Percentiles rank a stretch among this genome's conserved stretches.
phyloP scores from a whole-genome alignment of 1,284 basidiomycete genomes.

The Ustilago trichophora region DNA sequence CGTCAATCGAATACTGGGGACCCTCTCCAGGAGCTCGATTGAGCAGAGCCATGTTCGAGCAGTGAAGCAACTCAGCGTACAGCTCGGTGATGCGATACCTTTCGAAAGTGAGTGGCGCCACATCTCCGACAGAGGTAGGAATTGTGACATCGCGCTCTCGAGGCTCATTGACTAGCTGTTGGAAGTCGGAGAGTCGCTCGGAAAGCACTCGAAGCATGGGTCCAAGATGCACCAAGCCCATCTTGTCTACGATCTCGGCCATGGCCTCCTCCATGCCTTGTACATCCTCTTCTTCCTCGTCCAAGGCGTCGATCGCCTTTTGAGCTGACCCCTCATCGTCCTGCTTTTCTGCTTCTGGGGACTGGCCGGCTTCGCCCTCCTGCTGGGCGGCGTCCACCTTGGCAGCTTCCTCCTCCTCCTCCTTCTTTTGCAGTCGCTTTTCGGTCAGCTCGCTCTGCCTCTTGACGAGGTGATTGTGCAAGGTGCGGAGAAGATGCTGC shows the following conservation, averaged over 20 bases:
- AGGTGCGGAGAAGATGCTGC: conserved; percentile 94
- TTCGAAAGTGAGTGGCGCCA: conserved; percentile 88
- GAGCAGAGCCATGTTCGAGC: conserved; percentile 95
- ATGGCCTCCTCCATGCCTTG: conserved; percentile 78
- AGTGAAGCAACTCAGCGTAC: conserved; percentile 94
- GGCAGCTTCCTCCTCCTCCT: conserved; percentile 63
- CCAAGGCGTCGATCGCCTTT: conserved; percentile 71
- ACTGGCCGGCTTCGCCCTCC: conserved; percentile 1
- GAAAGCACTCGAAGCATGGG: conserved; percentile 82
- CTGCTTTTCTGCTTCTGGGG: conserved; percentile 15
- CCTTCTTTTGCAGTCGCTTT: conserved; percentile 45
- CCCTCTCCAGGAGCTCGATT: conserved; percentile 73
- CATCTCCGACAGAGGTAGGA: conserved; percentile 55
- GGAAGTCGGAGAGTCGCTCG: conserved; percentile 77
- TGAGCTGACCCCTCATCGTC: conserved; percentile 55
- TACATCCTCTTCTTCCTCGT: conserved; percentile 64
- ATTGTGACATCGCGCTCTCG: conserved; percentile 75
- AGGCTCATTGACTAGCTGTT: conserved; percentile 77
- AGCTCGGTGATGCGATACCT: conserved; percentile 97
- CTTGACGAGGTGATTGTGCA: conserved; percentile 87
- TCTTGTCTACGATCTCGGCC: conserved; percentile 84
- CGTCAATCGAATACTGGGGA: conserved; percentile 60
- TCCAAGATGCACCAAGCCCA: conserved; percentile 93
- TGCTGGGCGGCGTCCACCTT: conserved; percentile 2
- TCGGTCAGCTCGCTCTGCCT: conserved; percentile 76